A percentile compares a stretch with the other conserved stretches of the same genome.
Conservation (phyloP, 2,329 filamentous ascomycete genomes). For the Ophiostoma piceae region DNA sequence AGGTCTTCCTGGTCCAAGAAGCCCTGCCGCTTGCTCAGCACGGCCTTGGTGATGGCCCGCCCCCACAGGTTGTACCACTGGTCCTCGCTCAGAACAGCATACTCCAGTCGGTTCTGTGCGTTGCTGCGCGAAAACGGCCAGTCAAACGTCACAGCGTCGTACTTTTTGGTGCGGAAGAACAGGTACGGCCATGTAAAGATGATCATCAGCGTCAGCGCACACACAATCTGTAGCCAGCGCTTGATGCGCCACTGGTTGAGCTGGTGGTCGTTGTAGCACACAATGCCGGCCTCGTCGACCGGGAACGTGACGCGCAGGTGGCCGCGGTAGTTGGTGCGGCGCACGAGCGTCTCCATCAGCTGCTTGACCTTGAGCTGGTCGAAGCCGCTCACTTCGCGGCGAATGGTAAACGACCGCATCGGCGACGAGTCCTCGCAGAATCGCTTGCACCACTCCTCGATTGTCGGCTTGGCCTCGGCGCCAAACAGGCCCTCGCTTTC, state of each 20-base stretch:
- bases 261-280: constrained; percentile 58
- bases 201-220: constrained; percentile 62
- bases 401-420: constrained; percentile 53
- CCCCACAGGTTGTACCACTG: constrained; percentile 62
- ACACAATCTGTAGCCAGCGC: constrained; percentile 58
- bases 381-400: constrained; percentile 53
- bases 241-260: constrained; percentile 62
- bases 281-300: constrained; percentile 49
- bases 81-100: constrained; percentile 50
- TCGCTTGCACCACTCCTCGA: constrained; percentile 61
- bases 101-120: constrained; percentile 39
- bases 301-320: constrained; percentile 55
- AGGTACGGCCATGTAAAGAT: constrained; percentile 66
- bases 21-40: constrained; percentile 52
- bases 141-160: constrained; percentile 56
- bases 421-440: constrained; percentile 56
- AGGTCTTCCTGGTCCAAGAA: constrained; percentile 55
- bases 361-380: constrained; percentile 50
- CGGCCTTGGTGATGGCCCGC: constrained; percentile 53
- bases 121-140: constrained; percentile 51
- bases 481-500: background rate
- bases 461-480: constrained; percentile 20
- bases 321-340: constrained; percentile 63
- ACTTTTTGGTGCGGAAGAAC: constrained; percentile 61
- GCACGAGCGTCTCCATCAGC: constrained; percentile 53